Conservation (phyloP, 805 yeast genomes). For the Wickerhamomyces alni region DNA sequence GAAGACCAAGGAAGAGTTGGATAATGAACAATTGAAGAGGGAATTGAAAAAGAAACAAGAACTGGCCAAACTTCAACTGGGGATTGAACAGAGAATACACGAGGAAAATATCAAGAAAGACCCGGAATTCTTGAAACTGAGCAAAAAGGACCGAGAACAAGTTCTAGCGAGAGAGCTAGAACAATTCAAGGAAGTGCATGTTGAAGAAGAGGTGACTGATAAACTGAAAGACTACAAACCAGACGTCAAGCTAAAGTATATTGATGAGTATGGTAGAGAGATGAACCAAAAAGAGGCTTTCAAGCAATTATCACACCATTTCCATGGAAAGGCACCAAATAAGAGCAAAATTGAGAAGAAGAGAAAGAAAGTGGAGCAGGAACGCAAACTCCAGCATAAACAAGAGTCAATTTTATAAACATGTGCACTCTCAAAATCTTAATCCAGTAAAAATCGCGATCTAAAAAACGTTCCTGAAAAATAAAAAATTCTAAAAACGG, state of each 20-base stretch:
- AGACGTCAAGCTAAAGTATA: constrained; percentile 41
- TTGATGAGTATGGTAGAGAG: constrained; percentile 46
- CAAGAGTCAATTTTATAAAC: constrained; percentile 1
- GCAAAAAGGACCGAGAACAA: constrained; percentile 37
- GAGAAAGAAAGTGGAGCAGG: constrained; percentile 15
- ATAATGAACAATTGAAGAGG: constrained; percentile 6
- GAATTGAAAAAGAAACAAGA: constrained; percentile 13
- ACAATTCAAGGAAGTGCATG: constrained; percentile 4
- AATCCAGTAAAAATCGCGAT: too few species aligned
- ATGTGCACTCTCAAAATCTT: too few species aligned
- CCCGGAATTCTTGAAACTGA: constrained; percentile 23
- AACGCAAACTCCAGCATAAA: constrained; percentile 5
- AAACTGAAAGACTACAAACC: constrained; percentile 36
- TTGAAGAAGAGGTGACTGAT: constrained; percentile 6
- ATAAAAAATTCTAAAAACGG: too few species aligned
- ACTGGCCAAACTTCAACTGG: constrained; percentile 8
- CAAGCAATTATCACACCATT: constrained; percentile 53
- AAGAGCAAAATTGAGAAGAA: constrained; percentile 19
- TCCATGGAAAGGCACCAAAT: constrained; percentile 41
- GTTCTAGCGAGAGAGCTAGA: constrained; percentile 23
- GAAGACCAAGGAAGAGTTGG: constrained; percentile 6
- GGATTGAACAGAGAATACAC: constrained; percentile 11
- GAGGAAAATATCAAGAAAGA: constrained; percentile 10
- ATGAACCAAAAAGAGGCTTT: constrained; percentile 50
- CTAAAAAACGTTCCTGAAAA: too few species aligned